A percentile compares a stretch with the other conserved stretches of the same genome.
Evolutionary conservation across 192 early-diverging fungal genomes (phyloP).

Genomic region (Oehlia diaphana): DNA sequence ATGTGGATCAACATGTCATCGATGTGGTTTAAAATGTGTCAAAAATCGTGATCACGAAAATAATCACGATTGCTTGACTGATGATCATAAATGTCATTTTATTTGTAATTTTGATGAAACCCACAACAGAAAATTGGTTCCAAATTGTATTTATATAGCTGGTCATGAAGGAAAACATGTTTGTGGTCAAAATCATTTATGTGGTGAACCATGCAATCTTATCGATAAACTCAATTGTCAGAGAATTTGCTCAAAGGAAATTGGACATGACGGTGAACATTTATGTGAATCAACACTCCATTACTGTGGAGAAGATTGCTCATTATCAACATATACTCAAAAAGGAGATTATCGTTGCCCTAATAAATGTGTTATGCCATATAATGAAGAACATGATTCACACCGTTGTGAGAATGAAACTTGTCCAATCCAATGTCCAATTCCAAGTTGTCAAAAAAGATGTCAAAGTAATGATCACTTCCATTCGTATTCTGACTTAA

Average conservation of each 20-base stretch:
- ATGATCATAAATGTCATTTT: conserved; percentile 31
- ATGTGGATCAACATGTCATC: conserved; percentile 12
- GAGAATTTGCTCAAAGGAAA: conserved; percentile 25
- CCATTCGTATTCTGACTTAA: neutral
- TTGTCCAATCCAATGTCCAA: conserved; percentile 27
- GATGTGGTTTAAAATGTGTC: conserved; percentile 22
- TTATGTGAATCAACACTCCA: conserved; percentile 22
- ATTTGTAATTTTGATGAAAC: conserved; percentile 8
- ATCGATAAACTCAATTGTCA: conserved; percentile 18
- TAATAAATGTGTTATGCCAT: conserved; percentile 13
- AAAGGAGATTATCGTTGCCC: conserved; percentile 20
- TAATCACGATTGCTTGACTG: conserved; percentile 27
- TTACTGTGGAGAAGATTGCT: conserved; percentile 31
- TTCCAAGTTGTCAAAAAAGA: neutral
- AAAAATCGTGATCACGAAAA: conserved; percentile 22
- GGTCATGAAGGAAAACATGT: conserved; percentile 19
- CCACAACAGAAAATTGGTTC: conserved; percentile 14
- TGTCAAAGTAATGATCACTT: conserved; percentile 25
- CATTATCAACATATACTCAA: conserved; percentile 17
- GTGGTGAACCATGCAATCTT: conserved; percentile 1
- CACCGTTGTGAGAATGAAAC: conserved; percentile 21
- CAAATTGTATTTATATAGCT: conserved; percentile 21
- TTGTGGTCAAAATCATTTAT: conserved; percentile 14
- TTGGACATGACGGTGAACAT: conserved; percentile 25
- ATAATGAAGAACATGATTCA: neutral